These are phyloP conservation scores for Limnanthes douglasii DNA, from an alignment of 345 rosid genomes.

Conservation along the genomic window DNA sequence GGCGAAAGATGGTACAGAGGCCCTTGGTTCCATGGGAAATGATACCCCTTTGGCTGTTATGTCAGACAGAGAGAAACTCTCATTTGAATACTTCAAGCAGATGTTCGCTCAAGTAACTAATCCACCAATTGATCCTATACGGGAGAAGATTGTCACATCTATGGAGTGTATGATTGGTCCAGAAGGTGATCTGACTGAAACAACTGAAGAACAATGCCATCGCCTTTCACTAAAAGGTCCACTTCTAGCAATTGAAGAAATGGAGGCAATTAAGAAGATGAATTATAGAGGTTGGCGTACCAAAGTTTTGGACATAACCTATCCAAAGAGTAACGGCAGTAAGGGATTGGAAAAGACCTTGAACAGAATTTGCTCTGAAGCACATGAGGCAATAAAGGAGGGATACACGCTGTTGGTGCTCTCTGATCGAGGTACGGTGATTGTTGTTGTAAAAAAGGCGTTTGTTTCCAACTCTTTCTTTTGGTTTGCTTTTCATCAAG, in stretches of 20 bases:
- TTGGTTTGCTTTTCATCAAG: background rate
- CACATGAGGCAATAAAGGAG: slow-evolving; percentile 66
- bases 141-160: slow-evolving; percentile 98
- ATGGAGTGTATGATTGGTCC: slow-evolving; percentile 99
- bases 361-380: slow-evolving; percentile 82
- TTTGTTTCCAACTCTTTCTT: background rate
- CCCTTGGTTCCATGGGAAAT: slow-evolving; percentile 99
- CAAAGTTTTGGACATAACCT: slow-evolving; percentile 87
- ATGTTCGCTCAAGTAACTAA: slow-evolving; percentile 99
- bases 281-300: slow-evolving; percentile 78
- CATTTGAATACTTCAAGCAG: slow-evolving; percentile 97
- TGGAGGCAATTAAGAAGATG: slow-evolving; percentile 89
- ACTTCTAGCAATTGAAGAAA: slow-evolving; percentile 62
- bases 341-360: slow-evolving; percentile 88
- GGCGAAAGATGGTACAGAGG: slow-evolving; percentile 94
- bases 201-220: slow-evolving; percentile 92
- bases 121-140: slow-evolving; percentile 97
- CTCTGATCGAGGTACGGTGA: slow-evolving; percentile 80
- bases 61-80: slow-evolving; percentile 82
- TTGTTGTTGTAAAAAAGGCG: background rate
- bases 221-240: slow-evolving; percentile 90
- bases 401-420: slow-evolving; percentile 81
- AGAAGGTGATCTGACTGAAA: slow-evolving; percentile 98
- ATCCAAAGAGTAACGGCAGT: slow-evolving; percentile 57
- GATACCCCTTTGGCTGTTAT: slow-evolving; percentile 96